A percentile compares a stretch with the other conserved stretches of the same genome.
These are phyloP conservation scores for Candida dendrica DNA, from an alignment of 805 yeast genomes.

Conservation along the genomic window DNA sequence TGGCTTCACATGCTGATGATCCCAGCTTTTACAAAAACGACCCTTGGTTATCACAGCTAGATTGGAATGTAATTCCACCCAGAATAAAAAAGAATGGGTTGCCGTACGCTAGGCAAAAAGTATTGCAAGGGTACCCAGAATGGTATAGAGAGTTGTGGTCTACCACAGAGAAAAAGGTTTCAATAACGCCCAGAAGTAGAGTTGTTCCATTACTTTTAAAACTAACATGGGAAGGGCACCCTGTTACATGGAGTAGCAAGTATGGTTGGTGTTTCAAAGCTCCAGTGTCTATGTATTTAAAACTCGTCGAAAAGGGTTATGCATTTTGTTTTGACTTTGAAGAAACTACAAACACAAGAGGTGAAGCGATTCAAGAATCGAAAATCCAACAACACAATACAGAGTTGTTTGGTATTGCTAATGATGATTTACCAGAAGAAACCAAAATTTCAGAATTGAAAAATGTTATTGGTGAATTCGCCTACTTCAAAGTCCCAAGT, in stretches of 20 bases:
- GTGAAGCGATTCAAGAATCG: conserved; percentile 1
- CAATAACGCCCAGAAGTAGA: conserved; percentile 65
- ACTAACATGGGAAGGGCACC: conserved; percentile 79
- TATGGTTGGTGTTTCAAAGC: conserved; percentile 89
- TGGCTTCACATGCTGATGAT: conserved; percentile 38
- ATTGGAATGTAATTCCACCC: conserved; percentile 69
- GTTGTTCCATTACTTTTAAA: conserved; percentile 69
- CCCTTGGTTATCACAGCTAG: conserved; percentile 87
- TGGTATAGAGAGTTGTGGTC: conserved; percentile 72
- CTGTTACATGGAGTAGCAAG: conserved; percentile 71
- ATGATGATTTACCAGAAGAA: background rate
- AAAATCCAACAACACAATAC: background rate
- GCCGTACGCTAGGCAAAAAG: conserved; percentile 63
- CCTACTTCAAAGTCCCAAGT: conserved; percentile 74
- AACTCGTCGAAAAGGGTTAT: conserved; percentile 30
- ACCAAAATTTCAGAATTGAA: background rate
- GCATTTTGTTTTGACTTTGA: conserved; percentile 9
- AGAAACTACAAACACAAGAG: conserved; percentile 1
- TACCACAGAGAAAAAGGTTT: conserved; percentile 35
- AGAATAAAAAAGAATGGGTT: conserved; percentile 61
- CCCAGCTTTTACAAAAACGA: conserved; percentile 44
- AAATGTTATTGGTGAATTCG: conserved; percentile 4
- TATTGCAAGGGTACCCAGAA: conserved; percentile 80
- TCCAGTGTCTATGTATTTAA: conserved; percentile 22
- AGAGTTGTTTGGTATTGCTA: background rate